phyloP scores from a whole-genome alignment of 305 asterid species.

The Coffea humblotiana region DNA sequence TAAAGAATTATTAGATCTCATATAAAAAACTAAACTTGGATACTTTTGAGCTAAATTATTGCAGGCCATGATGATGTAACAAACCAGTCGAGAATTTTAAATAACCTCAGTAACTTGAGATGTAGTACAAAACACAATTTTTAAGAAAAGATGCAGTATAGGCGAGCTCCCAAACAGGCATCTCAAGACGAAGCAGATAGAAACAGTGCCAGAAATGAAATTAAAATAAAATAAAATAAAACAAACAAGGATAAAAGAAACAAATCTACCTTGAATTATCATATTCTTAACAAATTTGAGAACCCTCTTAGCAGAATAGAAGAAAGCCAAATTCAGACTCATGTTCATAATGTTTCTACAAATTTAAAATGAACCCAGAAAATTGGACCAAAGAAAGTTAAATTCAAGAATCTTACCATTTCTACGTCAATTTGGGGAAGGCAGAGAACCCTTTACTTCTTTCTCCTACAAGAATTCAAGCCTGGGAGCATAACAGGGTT shows the following conservation, averaged over 20 bases:
- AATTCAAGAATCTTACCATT: background rate
- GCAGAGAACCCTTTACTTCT: constrained; percentile 3
- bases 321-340: background rate
- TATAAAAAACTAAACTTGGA: background rate
- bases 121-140: background rate
- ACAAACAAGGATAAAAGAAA: no score
- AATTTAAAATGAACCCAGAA: constrained; percentile 2
- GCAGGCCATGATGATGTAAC: background rate
- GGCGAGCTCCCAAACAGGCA: background rate
- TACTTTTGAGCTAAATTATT: background rate
- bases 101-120: background rate
- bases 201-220: background rate
- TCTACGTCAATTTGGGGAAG: background rate
- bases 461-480: background rate
- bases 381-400: background rate
- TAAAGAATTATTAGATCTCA: constrained; percentile 14
- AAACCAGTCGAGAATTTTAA: constrained; percentile 2
- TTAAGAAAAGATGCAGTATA: background rate
- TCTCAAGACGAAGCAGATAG: background rate
- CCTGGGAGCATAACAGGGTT: constrained; percentile 11
- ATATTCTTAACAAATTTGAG: background rate
- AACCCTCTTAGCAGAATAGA: constrained; percentile 1
- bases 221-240: background rate
- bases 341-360: background rate
- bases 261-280: background rate